Base-by-base conservation (phyloP, 1,284 basidiomycete species). In the Fistulina hepatica region DNA sequence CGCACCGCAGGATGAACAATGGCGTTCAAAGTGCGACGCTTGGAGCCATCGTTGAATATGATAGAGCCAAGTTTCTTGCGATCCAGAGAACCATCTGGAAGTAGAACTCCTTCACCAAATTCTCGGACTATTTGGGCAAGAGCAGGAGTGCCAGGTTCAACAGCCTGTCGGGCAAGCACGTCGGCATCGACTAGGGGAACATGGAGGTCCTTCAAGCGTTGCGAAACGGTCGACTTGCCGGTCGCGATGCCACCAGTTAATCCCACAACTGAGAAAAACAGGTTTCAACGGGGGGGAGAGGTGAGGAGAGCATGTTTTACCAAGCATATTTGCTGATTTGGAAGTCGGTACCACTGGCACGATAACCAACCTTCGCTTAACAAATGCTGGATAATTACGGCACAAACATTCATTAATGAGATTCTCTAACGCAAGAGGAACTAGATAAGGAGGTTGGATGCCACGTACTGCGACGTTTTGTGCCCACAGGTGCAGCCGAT, bases 191-290 rank as follows among this genome's bases (percentile, higher is more conserved):
- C 73, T 48, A 97, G 65, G 11, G 91, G 85, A 21, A 97, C 61
- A 22, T 81, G 69, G 41, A 58, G 59, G 0, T 70, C 59, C 44
- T 70, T 71, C 32, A 97, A 65, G 26, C 93, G 67, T 5, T 63
- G 61, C 0, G 92, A 90, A 19, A 93, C 93, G 12, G 91, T 89
- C 3, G 91, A 95, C 61, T 97, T 97, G 40, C 92, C 93, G 0
- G 93, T 94, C 22, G 91, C 90, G 44, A 98, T 97, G 2, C 94
- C 91, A 16, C 95, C 95, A 11, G 94, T 97, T 26, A 98, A 74
- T 32, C 94, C 94, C 45, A 97, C 76, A 44, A 97, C 92, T 94
- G 31, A 16, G 21, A 25, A 28, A 33, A 38, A n/a, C n/a, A n/a
- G n/a, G n/a, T n/a, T n/a, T n/a, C n/a, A n/a, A n/a, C n/a, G n/a